Evolutionary conservation across 805 yeast genomes (phyloP), one percentile per base, ranked within the genome.

Genomic region (Starmera amethionina): DNA sequence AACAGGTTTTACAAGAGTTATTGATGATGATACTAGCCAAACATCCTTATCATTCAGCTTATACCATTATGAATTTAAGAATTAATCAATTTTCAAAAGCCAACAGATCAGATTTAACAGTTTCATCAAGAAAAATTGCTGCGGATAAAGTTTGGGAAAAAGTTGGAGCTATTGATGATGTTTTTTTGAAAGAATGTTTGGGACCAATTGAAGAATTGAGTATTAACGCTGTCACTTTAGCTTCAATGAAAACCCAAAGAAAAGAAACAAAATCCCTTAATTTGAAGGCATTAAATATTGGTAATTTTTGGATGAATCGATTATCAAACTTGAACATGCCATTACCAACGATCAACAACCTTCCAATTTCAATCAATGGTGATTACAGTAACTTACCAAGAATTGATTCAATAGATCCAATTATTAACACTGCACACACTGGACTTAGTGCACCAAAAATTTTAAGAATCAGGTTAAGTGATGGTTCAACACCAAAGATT

Each of bases 371-470:
- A 3, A 52, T 54, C 2, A 61, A 64, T 33, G 64, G 68, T 1
- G 59, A 65, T 11, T 82, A 83, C 50, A 40, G 51, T 1, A 41
- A 53, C 11, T 56, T 77, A 0, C 77, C 86, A 0, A 51, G 55
- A 1, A 72, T 93, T 35, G 34, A 46, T 0, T 45, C 50, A 0
- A 70, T 85, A 2, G 69, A 67, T 4, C 59, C 68, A 0, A 58
- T 52, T 3, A 63, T 89, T 2, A 45, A 59, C 0, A 68, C 86
- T n/a, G 93, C 97, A 0, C 48, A 79, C 0, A 76, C 93, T 0
- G 99, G 99, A 3, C 59, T 90, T 10, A 86, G 96, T 46, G 69
- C 79, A 44, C 99, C 99, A 0, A 90, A 90, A 54, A 82, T 94
- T 38, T 67, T 80, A 39, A 70, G 63, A 1, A 62, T 84, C 39